Evolutionary conservation across 495 filamentous ascomycete species (phyloP).

Genomic region (Daldinia caldariorum): DNA sequence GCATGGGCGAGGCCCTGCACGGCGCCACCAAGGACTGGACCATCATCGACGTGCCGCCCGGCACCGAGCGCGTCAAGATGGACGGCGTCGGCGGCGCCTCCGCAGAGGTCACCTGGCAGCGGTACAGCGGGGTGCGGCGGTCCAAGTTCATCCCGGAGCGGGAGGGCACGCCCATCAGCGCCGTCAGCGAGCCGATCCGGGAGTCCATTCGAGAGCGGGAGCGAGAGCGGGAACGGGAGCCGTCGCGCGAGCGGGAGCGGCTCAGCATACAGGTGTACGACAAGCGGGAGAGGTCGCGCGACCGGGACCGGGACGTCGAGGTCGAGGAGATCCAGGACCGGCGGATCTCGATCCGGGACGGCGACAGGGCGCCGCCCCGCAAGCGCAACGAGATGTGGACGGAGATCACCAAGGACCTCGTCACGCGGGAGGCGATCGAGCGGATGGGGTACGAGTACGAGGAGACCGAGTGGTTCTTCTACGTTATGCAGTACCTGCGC

Average conservation of each 20-base stretch:
- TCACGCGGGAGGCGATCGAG: slow-evolving; percentile 88
- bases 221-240: slow-evolving; percentile 37
- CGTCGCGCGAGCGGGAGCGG: slow-evolving; percentile 50
- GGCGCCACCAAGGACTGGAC: slow-evolving; percentile 77
- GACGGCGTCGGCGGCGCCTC: slow-evolving; percentile 74
- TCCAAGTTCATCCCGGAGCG: slow-evolving; percentile 70
- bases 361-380: slow-evolving; percentile 45
- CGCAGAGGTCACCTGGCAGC: slow-evolving; percentile 77
- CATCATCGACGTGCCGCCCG: slow-evolving; percentile 82
- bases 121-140: slow-evolving; percentile 78
- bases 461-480: slow-evolving; percentile 89
- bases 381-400: slow-evolving; percentile 86
- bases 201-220: background rate
- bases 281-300: slow-evolving; percentile 47
- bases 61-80: slow-evolving; percentile 77
- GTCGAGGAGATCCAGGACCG: slow-evolving; percentile 59
- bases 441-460: slow-evolving; percentile 87
- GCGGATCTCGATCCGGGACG: slow-evolving; percentile 50
- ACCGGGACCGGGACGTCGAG: slow-evolving; percentile 56
- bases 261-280: slow-evolving; percentile 59
- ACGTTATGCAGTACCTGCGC: slow-evolving; percentile 88
- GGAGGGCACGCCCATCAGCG: slow-evolving; percentile 47
- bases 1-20: slow-evolving; percentile 72
- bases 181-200: slow-evolving; percentile 33
- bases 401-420: slow-evolving; percentile 94